phyloP scores from a whole-genome alignment of 1,284 basidiomycete species.

The Ceratobasidium sp. region DNA sequence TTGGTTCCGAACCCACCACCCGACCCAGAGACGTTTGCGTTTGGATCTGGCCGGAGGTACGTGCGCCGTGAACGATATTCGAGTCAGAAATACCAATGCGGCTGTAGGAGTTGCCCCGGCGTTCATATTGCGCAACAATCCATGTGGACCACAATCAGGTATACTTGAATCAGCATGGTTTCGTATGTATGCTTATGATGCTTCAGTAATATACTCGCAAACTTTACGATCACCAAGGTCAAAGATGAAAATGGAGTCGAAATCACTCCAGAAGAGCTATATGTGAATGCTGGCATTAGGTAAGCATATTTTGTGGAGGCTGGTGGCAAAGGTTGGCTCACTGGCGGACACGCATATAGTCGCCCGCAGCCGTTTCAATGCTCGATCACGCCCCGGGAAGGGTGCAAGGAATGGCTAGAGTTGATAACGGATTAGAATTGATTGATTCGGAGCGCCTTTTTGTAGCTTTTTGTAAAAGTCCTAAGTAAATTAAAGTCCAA shows the following conservation, averaged over 20 bases:
- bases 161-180: too few species aligned
- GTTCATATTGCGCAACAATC: slow-evolving; percentile 17
- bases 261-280: slow-evolving; percentile 6
- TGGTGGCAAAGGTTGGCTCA: background rate
- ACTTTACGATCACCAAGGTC: slow-evolving; percentile 7
- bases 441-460: too few species aligned
- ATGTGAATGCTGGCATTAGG: slow-evolving; percentile 27
- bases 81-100: background rate
- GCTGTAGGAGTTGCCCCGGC: slow-evolving; percentile 15
- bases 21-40: background rate
- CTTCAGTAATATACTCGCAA: slow-evolving; percentile 10
- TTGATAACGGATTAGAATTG: background rate
- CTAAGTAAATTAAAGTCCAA: too few species aligned
- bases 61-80: background rate
- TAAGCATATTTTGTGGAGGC: background rate
- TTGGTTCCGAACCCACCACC: slow-evolving; percentile 71
- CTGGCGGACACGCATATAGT: background rate
- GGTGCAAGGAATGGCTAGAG: slow-evolving; percentile 19
- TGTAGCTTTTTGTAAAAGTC: too few species aligned
- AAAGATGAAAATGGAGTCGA: slow-evolving; percentile 17
- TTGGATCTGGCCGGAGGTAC: slow-evolving; percentile 19
- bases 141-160: slow-evolving; percentile 16
- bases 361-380: slow-evolving; percentile 5
- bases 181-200: background rate
- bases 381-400: background rate